phyloP scores from a whole-genome alignment of 73 alveolate genomes.

The Paramecium pentaurelia region DNA sequence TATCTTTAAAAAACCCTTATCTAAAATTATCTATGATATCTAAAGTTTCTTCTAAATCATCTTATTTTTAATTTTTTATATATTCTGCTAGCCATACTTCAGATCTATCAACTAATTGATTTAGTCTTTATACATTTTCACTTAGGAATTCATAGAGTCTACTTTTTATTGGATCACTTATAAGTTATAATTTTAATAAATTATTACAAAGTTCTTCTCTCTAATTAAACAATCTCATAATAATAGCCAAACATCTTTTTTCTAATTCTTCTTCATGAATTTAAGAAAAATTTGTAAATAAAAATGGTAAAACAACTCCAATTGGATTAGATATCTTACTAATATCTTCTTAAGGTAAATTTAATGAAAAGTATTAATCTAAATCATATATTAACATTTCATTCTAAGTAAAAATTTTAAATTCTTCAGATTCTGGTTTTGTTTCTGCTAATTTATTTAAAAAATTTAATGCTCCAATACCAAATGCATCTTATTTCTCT shows the following conservation, averaged over 20 bases:
- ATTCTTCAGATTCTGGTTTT: constrained; percentile 23
- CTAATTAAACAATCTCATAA: constrained; percentile 55
- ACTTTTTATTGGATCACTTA: constrained; percentile 36
- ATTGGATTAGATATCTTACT: constrained; percentile 30
- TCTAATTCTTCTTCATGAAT: constrained; percentile 51
- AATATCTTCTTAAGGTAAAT: constrained; percentile 14
- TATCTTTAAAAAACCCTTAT: constrained; percentile 42
- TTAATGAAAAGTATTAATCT: constrained; percentile 28
- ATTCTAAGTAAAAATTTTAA: background rate
- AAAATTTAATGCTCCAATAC: background rate
- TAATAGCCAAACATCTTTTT: constrained; percentile 21
- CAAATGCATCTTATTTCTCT: constrained; percentile 47
- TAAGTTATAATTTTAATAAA: constrained; percentile 21
- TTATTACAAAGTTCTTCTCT: constrained; percentile 46
- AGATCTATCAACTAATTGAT: constrained; percentile 38
- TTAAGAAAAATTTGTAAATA: constrained; percentile 13
- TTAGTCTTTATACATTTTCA: constrained; percentile 17
- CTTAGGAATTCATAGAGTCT: background rate
- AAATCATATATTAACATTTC: background rate
- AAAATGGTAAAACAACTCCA: constrained; percentile 35
- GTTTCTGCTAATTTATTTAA: constrained; percentile 11
- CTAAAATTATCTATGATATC: constrained; percentile 50
- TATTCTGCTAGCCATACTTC: constrained; percentile 58
- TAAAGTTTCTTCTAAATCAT: constrained; percentile 44
- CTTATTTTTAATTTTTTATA: background rate